Percentiles rank a stretch among this genome's conserved stretches.
These are phyloP conservation scores for Penstemon barbatus DNA, from an alignment of 257 asterid genomes.

Conservation along the genomic window DNA sequence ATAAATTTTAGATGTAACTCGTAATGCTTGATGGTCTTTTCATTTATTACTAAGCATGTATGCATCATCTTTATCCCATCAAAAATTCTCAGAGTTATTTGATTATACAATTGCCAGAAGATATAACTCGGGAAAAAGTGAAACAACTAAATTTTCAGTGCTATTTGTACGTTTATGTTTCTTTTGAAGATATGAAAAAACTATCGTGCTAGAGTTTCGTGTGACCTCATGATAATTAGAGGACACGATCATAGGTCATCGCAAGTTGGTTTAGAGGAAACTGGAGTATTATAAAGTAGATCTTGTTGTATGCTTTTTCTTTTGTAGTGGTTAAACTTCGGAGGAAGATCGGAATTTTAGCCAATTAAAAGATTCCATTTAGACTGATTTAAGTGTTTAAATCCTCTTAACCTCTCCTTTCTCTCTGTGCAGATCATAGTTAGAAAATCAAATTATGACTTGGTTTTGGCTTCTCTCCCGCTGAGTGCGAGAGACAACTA, in stretches of 20 bases:
- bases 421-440: constrained; percentile 1
- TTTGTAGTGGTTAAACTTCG: constrained; percentile 7
- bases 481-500: constrained; percentile 15
- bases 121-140: neutral
- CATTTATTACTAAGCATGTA: neutral
- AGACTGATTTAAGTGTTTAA: neutral
- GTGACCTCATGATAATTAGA: neutral
- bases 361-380: neutral
- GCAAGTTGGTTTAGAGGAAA: neutral
- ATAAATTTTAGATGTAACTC: too few species aligned
- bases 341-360: neutral
- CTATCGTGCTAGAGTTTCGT: neutral
- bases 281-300: neutral
- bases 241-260: neutral
- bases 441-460: neutral
- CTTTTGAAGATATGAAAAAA: neutral
- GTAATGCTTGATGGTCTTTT: too few species aligned
- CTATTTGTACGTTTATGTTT: neutral
- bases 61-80: neutral
- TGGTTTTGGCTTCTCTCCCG: constrained; percentile 23
- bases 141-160: neutral
- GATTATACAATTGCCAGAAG: neutral
- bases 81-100: neutral
- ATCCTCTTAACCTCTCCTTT: constrained; percentile 3
- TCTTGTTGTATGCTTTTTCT: neutral